Base-by-base conservation (phyloP, 2,329 filamentous ascomycete species). In the Leptographium radiaticola region DNA sequence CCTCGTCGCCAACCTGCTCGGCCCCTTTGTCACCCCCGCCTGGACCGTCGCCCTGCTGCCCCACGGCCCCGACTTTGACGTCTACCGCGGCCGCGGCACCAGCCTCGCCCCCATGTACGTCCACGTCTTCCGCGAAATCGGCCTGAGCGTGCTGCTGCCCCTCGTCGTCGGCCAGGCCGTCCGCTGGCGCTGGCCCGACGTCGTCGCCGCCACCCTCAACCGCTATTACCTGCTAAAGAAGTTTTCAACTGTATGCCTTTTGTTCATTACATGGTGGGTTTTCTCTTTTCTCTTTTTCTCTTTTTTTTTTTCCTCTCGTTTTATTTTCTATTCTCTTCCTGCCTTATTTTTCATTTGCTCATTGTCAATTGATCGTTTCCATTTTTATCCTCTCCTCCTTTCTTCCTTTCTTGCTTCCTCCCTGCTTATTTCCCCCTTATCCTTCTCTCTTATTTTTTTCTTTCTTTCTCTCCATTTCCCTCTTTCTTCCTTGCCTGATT, bases 1-100 rank as follows among this genome's bases (percentile, higher is more conserved):
- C 2, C 75, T 86, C 10, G 69, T 88, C 46, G 84, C 83, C 34
- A 87, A 88, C 65, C 74, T 87, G 11, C 68, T 82, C 0, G 84
- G 84, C 1, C 76, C 83, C 0, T 86, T 88, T 63, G 62, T 88
- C 15, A 80, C 81, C 0, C 84, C 84, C 0, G 75, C 79, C 11
- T 69, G 85, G 54, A 75, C 84, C 49, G 77, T 80, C 58, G 80
- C 77, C 63, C 81, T 83, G 63, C 73, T 81, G 43, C 76, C 77
- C 2, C 66, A 66, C 7, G 68, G 68, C 11, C 66, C 67, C 6
- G 81, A 73, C 65, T 85, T 63, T 50, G 69, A 75, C 42, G 70
- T 73, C 8, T 54, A 44, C 16, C 49, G 49, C 25, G 36, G 42
- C 1, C 44, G 49, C 2, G 71, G 71, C n/a, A 71, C 71, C 34